Percentiles rank a stretch among this genome's conserved stretches.
These are phyloP conservation scores for Neotropicomus parvogracilis DNA, from an alignment of 1,284 basidiomycete species.

Conservation along the genomic window DNA sequence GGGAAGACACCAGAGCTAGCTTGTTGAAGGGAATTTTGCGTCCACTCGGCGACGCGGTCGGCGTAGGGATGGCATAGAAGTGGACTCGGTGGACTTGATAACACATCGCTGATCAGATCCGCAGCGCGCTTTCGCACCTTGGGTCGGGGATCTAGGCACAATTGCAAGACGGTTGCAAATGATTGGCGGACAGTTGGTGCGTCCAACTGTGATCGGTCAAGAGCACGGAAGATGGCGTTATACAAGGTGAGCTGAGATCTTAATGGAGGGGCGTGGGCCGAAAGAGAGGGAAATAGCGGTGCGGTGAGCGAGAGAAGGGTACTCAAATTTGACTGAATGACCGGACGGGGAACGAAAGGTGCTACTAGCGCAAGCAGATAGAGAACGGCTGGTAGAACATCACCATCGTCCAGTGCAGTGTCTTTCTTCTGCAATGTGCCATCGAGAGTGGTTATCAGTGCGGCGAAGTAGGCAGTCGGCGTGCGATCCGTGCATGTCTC, in stretches of 20 bases:
- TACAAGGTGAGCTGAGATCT: constrained; percentile 77
- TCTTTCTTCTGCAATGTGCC: constrained; percentile 66
- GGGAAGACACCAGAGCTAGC: constrained; percentile 59
- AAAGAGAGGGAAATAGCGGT: constrained; percentile 70
- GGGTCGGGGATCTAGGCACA: constrained; percentile 85
- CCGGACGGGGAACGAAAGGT: constrained; percentile 74
- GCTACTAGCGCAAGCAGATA: constrained; percentile 82
- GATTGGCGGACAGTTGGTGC: constrained; percentile 67
- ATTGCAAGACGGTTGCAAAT: constrained; percentile 75
- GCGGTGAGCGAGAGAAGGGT: constrained; percentile 68
- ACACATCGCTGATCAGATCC: constrained; percentile 77
- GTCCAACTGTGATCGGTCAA: constrained; percentile 72
- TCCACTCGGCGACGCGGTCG: constrained; percentile 77
- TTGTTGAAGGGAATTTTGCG: constrained; percentile 63
- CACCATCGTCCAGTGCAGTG: constrained; percentile 66
- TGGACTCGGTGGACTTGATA: constrained; percentile 74
- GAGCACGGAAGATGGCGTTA: constrained; percentile 58
- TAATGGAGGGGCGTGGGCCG: constrained; percentile 63
- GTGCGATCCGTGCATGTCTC: constrained; percentile 71
- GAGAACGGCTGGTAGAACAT: constrained; percentile 81
- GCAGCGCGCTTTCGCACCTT: constrained; percentile 92
- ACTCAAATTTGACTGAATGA: constrained; percentile 64
- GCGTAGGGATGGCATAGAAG: constrained; percentile 82
- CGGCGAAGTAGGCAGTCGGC: constrained; percentile 87
- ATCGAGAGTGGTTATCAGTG: constrained; percentile 77